Evolutionary conservation across 208 protist genomes (phyloP).

Genomic region (Novymonas esmeraldas): DNA sequence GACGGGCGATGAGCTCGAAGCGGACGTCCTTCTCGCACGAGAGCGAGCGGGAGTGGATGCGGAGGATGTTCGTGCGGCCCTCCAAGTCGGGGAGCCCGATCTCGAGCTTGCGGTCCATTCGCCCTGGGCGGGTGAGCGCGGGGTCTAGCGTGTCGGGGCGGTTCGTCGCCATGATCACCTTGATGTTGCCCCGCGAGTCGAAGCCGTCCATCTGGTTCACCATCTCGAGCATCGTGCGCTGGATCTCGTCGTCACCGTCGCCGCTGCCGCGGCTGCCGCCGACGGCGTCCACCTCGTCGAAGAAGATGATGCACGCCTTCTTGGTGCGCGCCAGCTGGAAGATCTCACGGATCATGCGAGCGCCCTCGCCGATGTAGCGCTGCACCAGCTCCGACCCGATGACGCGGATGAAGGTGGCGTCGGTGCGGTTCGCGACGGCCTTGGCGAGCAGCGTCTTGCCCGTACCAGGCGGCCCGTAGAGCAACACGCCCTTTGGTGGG

Average conservation of each 20-base stretch:
- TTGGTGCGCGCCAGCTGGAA: slow-evolving; percentile 99
- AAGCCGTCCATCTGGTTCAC: slow-evolving; percentile 99
- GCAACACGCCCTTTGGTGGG: slow-evolving; percentile 99
- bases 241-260: slow-evolving; percentile 99
- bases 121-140: slow-evolving; percentile 98
- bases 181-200: slow-evolving; percentile 99
- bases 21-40: slow-evolving; percentile 98
- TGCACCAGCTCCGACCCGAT: slow-evolving; percentile 99
- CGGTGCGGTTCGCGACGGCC: slow-evolving; percentile 99
- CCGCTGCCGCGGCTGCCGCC: slow-evolving; percentile 92
- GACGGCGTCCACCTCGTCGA: slow-evolving; percentile 99
- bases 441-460: slow-evolving; percentile 99
- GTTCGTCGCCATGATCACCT: slow-evolving; percentile 99
- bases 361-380: slow-evolving; percentile 99
- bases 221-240: slow-evolving; percentile 99
- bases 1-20: slow-evolving; percentile 98
- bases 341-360: slow-evolving; percentile 99
- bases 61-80: slow-evolving; percentile 98
- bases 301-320: slow-evolving; percentile 99
- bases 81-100: slow-evolving; percentile 99
- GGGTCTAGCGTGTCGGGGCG: slow-evolving; percentile 99
- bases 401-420: slow-evolving; percentile 99
- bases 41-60: slow-evolving; percentile 99
- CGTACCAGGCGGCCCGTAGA: slow-evolving; percentile 99
- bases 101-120: slow-evolving; percentile 99